Evolutionary conservation across 2,329 filamentous ascomycete genomes (phyloP).

Genomic region (Hypoxylon sp.): DNA sequence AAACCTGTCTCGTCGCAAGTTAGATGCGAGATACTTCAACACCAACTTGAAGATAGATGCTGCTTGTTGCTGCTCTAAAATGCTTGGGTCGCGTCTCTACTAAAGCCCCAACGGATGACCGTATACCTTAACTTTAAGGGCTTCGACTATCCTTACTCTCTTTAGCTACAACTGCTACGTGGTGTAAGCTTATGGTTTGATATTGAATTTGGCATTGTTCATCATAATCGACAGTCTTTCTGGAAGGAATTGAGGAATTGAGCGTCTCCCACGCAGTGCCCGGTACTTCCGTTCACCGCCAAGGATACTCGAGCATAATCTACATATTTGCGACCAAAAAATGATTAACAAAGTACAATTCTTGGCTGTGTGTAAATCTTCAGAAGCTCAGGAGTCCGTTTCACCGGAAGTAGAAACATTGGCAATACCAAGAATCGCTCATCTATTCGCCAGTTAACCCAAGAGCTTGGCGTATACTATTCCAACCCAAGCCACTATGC

Average conservation of each 20-base stretch:
- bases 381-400: slow-evolving; percentile 31
- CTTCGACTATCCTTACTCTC: slow-evolving; percentile 1
- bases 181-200: slow-evolving; percentile 23
- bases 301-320: slow-evolving; percentile 28
- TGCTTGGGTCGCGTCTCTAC: not conserved
- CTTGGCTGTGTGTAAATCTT: slow-evolving; percentile 32
- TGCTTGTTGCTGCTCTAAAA: not conserved
- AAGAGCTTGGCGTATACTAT: slow-evolving; percentile 39
- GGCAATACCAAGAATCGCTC: slow-evolving; percentile 44
- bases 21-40: not conserved
- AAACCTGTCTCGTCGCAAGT: slow-evolving; percentile 1
- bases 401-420: slow-evolving; percentile 35
- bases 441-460: slow-evolving; percentile 39
- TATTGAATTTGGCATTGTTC: not conserved
- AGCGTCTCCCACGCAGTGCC: slow-evolving; percentile 14
- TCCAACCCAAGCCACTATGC: slow-evolving; percentile 26
- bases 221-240: slow-evolving; percentile 25
- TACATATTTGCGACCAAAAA: slow-evolving; percentile 27
- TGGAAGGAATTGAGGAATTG: slow-evolving; percentile 27
- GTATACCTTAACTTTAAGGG: not conserved
- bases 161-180: slow-evolving; percentile 4
- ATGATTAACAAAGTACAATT: slow-evolving; percentile 21
- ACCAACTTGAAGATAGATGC: not conserved
- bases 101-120: not conserved
- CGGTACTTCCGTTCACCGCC: slow-evolving; percentile 25